Evolutionary conservation across 495 filamentous ascomycete genomes (phyloP).

Genomic region (Parachaetomium inaequale): DNA sequence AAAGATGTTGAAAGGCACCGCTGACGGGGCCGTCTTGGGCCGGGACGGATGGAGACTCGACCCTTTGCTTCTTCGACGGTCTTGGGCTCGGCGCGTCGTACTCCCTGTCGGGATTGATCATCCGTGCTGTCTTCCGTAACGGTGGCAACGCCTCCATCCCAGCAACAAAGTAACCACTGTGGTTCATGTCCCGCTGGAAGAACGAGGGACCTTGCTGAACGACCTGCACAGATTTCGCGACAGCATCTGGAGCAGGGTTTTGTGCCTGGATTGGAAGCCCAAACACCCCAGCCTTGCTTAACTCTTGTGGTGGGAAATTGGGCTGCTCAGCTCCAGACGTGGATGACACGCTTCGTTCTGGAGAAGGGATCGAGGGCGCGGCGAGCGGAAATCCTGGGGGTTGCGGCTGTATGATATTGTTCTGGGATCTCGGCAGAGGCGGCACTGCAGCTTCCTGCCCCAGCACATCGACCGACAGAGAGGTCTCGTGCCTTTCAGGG

Average conservation of each 20-base stretch:
- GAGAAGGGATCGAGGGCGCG: background rate
- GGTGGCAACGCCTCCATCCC: background rate
- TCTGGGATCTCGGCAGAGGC: background rate
- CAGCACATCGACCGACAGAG: background rate
- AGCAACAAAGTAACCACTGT: no score
- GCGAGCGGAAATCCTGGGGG: no score
- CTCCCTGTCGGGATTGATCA: constrained; percentile 12
- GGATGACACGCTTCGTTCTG: background rate
- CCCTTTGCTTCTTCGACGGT: constrained; percentile 11
- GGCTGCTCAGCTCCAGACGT: background rate
- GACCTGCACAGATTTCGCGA: background rate
- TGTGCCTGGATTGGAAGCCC: background rate
- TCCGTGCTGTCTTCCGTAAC: constrained; percentile 19
- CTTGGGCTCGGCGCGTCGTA: background rate
- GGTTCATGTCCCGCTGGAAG: no score
- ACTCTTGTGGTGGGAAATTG: background rate
- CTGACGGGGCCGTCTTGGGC: background rate
- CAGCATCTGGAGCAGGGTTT: background rate
- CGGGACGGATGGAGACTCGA: background rate
- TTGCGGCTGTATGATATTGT: background rate
- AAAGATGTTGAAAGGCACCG: constrained; percentile 15
- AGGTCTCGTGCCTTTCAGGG: background rate
- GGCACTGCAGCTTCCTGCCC: background rate
- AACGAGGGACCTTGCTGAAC: background rate
- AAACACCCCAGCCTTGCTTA: background rate